Percentiles rank a stretch among this genome's conserved stretches.
These are phyloP conservation scores for Boletellus deceptivus DNA, from an alignment of 1,284 basidiomycete species.

Conservation along the genomic window DNA sequence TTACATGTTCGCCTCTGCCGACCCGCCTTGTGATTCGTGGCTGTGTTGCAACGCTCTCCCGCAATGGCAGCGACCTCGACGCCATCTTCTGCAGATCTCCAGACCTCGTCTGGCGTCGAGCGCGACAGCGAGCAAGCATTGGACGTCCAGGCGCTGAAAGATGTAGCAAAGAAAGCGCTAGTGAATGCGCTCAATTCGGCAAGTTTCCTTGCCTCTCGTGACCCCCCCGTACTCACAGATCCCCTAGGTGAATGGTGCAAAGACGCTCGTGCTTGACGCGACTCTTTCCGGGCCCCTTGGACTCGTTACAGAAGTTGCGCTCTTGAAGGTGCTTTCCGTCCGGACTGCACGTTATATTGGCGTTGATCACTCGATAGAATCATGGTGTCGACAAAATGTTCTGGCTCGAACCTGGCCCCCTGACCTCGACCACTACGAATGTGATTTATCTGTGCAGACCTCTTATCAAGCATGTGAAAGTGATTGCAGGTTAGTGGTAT, in stretches of 20 bases:
- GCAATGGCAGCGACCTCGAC: slow-evolving; percentile 32
- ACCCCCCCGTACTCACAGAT: slow-evolving; percentile 7
- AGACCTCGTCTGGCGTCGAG: slow-evolving; percentile 27
- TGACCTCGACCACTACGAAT: slow-evolving; percentile 83
- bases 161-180: slow-evolving; percentile 73
- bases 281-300: slow-evolving; percentile 89
- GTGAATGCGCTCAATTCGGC: slow-evolving; percentile 84
- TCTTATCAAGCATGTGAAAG: slow-evolving; percentile 80
- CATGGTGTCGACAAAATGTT: slow-evolving; percentile 99
- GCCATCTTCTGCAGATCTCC: slow-evolving; percentile 25
- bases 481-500: slow-evolving; percentile 75
- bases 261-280: slow-evolving; percentile 92
- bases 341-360: neutral
- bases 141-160: slow-evolving; percentile 73
- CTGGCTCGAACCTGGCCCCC: slow-evolving; percentile 90
- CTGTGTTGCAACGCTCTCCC: slow-evolving; percentile 22
- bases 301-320: slow-evolving; percentile 87
- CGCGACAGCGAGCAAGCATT: slow-evolving; percentile 42
- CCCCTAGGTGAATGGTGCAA: slow-evolving; percentile 83
- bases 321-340: slow-evolving; percentile 71
- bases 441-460: slow-evolving; percentile 94
- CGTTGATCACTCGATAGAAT: slow-evolving; percentile 55
- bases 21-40: slow-evolving; percentile 24
- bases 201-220: slow-evolving; percentile 23
- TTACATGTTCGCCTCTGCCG: slow-evolving; percentile 9